phyloP scores from a whole-genome alignment of 176 grass and related monocot species.

The Dactylis glomerata region DNA sequence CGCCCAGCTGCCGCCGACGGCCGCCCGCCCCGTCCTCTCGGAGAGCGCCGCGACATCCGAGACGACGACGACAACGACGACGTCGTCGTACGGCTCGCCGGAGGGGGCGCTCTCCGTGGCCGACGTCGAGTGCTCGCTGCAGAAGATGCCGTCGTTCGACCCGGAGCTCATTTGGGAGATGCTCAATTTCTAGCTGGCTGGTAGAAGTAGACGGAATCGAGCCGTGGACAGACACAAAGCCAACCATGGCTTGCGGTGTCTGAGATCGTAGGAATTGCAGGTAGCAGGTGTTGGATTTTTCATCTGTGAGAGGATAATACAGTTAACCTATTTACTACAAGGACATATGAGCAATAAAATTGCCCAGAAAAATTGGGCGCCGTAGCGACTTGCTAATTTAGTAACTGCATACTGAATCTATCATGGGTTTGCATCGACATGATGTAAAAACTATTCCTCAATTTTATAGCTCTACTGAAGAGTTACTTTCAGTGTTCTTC shows the following conservation, averaged over 20 bases:
- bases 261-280: conserved; percentile 21
- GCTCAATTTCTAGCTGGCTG: conserved; percentile 44
- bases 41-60: conserved; percentile 22
- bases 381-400: neutral
- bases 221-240: neutral
- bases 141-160: conserved; percentile 77
- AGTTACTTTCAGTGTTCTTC: neutral
- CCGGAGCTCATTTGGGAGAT: conserved; percentile 89
- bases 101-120: conserved; percentile 17
- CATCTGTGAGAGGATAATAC: conserved; percentile 23
- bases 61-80: neutral
- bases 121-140: conserved; percentile 53
- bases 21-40: neutral
- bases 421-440: conserved; percentile 24
- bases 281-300: too few species aligned
- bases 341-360: conserved; percentile 29
- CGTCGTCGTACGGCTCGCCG: conserved; percentile 32
- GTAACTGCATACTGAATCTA: conserved; percentile 3
- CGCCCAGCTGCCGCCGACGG: neutral
- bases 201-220: conserved; percentile 1
- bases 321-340: conserved; percentile 23
- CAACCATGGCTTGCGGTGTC: conserved; percentile 15
- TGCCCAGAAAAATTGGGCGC: conserved; percentile 30
- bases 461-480: neutral
- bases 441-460: conserved; percentile 16